A percentile compares a stretch with the other conserved stretches of the same genome.
phyloP scores from a whole-genome alignment of 805 yeast genomes.

The Candida tibetensis region DNA sequence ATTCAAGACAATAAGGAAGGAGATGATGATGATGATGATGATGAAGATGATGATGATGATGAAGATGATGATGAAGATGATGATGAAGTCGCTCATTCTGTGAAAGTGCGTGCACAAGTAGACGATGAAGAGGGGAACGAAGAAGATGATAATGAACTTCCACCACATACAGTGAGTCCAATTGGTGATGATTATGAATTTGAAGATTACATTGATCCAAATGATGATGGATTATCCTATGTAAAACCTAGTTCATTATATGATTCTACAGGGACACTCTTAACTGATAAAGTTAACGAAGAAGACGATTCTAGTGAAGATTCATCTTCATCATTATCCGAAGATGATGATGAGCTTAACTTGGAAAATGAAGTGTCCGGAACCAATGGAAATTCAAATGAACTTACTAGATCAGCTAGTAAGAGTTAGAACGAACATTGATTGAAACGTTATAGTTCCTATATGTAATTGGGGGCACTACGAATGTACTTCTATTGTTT shows the following conservation, averaged over 20 bases:
- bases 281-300: background rate
- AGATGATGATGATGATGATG: slow-evolving; percentile 42
- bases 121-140: slow-evolving; percentile 42
- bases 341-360: slow-evolving; percentile 26
- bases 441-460: background rate
- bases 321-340: slow-evolving; percentile 29
- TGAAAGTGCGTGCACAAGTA: slow-evolving; percentile 23
- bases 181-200: slow-evolving; percentile 34
- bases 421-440: slow-evolving; percentile 35
- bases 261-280: slow-evolving; percentile 31
- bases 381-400: slow-evolving; percentile 15
- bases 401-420: slow-evolving; percentile 41
- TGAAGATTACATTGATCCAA: slow-evolving; percentile 75
- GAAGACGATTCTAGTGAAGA: slow-evolving; percentile 30
- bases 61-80: slow-evolving; percentile 29
- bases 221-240: slow-evolving; percentile 77
- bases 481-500: background rate
- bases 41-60: slow-evolving; percentile 44
- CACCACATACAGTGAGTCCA: slow-evolving; percentile 21
- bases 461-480: no score
- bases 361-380: slow-evolving; percentile 9
- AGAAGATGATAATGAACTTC: slow-evolving; percentile 26
- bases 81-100: slow-evolving; percentile 6
- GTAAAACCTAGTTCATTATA: slow-evolving; percentile 63
- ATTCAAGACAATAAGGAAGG: slow-evolving; percentile 44